phyloP scores from a whole-genome alignment of 2,329 filamentous ascomycete species.

The Grosmannia huntii region DNA sequence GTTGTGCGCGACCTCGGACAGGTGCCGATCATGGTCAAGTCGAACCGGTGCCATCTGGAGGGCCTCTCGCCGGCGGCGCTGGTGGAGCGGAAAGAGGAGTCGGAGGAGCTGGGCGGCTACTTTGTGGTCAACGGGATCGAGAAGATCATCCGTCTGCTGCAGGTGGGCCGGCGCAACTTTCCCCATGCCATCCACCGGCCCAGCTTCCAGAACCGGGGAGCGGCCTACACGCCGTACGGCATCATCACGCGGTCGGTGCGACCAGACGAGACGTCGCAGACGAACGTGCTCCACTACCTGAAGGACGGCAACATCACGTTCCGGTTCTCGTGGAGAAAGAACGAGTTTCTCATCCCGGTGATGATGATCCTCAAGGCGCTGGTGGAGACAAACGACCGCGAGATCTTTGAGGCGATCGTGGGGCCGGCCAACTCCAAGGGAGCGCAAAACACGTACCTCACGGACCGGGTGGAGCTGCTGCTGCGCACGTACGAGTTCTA shows the following conservation, averaged over 20 bases:
- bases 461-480: conserved; percentile 83
- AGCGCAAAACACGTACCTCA: conserved; percentile 80
- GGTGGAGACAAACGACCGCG: conserved; percentile 88
- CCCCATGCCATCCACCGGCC: conserved; percentile 87
- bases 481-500: conserved; percentile 90
- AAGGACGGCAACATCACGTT: conserved; percentile 94
- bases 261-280: conserved; percentile 96
- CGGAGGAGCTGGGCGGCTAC: conserved; percentile 91
- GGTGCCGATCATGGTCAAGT: conserved; percentile 89
- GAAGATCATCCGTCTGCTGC: conserved; percentile 86
- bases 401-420: conserved; percentile 90
- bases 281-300: conserved; percentile 92
- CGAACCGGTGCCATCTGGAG: conserved; percentile 82
- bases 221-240: conserved; percentile 78
- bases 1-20: conserved; percentile 76
- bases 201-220: conserved; percentile 79
- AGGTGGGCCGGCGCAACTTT: conserved; percentile 84
- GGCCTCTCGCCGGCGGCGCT: conserved; percentile 71
- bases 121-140: conserved; percentile 97
- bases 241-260: conserved; percentile 85
- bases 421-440: conserved; percentile 65
- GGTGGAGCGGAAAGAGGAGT: conserved; percentile 82
- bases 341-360: conserved; percentile 88
- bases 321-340: conserved; percentile 94
- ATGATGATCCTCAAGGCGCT: conserved; percentile 96